phyloP scores from a whole-genome alignment of 164 flowering plant species.

The Umbellularia californica region DNA sequence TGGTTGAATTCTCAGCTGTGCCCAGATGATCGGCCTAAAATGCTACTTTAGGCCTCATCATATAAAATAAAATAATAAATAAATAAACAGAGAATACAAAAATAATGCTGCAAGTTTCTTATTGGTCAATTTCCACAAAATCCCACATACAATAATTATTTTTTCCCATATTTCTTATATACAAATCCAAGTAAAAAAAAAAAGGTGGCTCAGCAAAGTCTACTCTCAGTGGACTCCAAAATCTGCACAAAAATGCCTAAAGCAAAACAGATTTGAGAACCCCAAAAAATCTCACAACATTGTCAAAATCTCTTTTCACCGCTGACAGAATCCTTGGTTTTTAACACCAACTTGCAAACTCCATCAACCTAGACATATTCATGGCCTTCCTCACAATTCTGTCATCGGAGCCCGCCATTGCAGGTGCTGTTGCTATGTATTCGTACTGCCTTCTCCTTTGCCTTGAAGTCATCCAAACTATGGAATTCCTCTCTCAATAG shows the following conservation, averaged over 20 bases:
- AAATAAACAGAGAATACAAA: too few relatives aligned
- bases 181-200: background rate
- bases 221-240: slow-evolving; percentile 19
- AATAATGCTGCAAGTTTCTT: background rate
- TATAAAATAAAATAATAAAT: too few relatives aligned
- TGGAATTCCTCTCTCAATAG: slow-evolving; percentile 70
- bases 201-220: too few relatives aligned
- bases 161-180: too few relatives aligned
- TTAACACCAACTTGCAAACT: background rate
- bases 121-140: background rate
- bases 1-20: too few relatives aligned
- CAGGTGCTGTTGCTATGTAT: slow-evolving; percentile 19
- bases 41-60: too few relatives aligned
- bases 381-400: slow-evolving; percentile 11
- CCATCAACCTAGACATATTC: slow-evolving; percentile 18
- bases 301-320: background rate
- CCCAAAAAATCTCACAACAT: background rate
- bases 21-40: too few relatives aligned
- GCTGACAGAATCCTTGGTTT: background rate
- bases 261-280: slow-evolving; percentile 5
- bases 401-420: background rate
- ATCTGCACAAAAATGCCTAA: slow-evolving; percentile 26
- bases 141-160: background rate
- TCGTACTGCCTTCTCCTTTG: slow-evolving; percentile 38
- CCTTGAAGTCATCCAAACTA: slow-evolving; percentile 71